Conservation (phyloP, 257 asterid genomes). For the Cynanchum wilfordii region DNA sequence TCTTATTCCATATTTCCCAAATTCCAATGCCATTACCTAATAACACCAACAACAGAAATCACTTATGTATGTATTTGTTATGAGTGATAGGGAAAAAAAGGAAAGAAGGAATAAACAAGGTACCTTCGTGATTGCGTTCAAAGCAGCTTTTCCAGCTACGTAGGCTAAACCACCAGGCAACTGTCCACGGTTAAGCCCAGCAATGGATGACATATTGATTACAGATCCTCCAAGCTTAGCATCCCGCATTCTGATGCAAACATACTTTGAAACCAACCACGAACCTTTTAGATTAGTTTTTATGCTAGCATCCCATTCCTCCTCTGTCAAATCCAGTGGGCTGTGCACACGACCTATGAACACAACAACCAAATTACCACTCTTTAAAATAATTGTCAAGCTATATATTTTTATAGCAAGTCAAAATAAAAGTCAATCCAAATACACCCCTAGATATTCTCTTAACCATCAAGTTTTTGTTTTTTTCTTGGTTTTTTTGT, state of each 20-base stretch:
- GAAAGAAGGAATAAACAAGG: too few relatives aligned
- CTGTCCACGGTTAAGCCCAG: conserved; percentile 27
- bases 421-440: too few relatives aligned
- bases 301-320: conserved; percentile 21
- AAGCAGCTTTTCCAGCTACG: conserved; percentile 20
- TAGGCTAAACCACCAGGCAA: conserved; percentile 31
- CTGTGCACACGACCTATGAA: conserved; percentile 17
- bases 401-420: too few relatives aligned
- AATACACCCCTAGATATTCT: too few relatives aligned
- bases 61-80: too few relatives aligned
- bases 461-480: too few relatives aligned
- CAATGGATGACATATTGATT: conserved; percentile 27
- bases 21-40: conserved; percentile 76
- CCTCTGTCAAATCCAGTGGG: conserved; percentile 27
- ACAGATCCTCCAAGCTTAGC: conserved; percentile 29
- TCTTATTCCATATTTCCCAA: conserved; percentile 53
- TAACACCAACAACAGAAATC: conserved; percentile 19
- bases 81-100: too few relatives aligned
- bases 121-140: conserved; percentile 31
- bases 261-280: conserved; percentile 31
- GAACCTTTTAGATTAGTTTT: conserved; percentile 26
- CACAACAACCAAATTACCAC: background rate
- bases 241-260: conserved; percentile 22
- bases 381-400: too few relatives aligned
- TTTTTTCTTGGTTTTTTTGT: too few relatives aligned